These are phyloP conservation scores for Grosmannia clavigera DNA, from an alignment of 2,329 filamentous ascomycete species.

Conservation along the genomic window DNA sequence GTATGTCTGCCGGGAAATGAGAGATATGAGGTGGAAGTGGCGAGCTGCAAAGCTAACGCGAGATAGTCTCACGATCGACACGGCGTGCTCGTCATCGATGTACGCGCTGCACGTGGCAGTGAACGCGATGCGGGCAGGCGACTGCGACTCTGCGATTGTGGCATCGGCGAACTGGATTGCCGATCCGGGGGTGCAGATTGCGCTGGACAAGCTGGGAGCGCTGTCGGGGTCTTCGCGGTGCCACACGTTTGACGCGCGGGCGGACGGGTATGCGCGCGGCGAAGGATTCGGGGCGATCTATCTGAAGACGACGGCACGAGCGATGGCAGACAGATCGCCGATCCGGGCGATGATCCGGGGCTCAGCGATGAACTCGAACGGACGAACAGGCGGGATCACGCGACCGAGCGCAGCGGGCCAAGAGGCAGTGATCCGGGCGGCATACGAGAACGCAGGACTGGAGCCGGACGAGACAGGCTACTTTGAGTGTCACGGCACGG, in stretches of 20 bases:
- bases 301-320: constrained; percentile 26
- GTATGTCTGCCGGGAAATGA: no score
- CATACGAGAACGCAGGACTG: constrained; percentile 19
- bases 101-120: constrained; percentile 23
- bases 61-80: constrained; percentile 22
- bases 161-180: constrained; percentile 25
- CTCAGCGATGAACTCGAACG: constrained; percentile 27
- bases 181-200: constrained; percentile 17
- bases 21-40: no score
- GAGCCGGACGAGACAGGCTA: constrained; percentile 16
- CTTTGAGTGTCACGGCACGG: constrained; percentile 29
- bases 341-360: constrained; percentile 19
- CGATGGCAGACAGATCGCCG: constrained; percentile 24
- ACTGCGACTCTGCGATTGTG: constrained; percentile 21
- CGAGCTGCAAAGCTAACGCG: no score
- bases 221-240: constrained; percentile 20
- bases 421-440: constrained; percentile 18
- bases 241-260: constrained; percentile 12
- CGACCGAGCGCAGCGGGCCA: constrained; percentile 24
- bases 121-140: constrained; percentile 14
- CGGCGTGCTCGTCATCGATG: constrained; percentile 27
- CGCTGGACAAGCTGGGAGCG: constrained; percentile 22
- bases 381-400: constrained; percentile 26
- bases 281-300: constrained; percentile 27
- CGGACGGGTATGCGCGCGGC: constrained; percentile 29